Conservation (phyloP, 805 yeast species). For the Sugiyamaella lignohabitans region DNA sequence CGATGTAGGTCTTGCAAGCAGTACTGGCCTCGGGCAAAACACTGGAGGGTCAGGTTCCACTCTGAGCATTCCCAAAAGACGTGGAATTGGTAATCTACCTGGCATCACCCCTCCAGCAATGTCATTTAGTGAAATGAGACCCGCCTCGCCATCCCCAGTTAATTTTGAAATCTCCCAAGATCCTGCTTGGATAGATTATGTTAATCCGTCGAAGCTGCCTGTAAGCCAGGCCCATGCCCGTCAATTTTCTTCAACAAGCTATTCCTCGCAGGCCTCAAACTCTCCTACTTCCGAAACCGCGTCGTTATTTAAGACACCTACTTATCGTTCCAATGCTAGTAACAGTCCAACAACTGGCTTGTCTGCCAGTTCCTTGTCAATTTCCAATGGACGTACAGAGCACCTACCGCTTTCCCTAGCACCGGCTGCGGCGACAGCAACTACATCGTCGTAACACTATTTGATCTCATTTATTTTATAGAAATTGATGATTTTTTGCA, state of each 20-base stretch:
- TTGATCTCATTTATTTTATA: neutral
- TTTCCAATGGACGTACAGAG: conserved; percentile 20
- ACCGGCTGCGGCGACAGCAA: neutral
- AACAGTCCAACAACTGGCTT: conserved; percentile 1
- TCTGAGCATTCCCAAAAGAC: conserved; percentile 10
- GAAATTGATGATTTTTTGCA: no score
- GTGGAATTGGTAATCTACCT: conserved; percentile 14
- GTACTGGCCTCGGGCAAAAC: neutral
- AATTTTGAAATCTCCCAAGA: conserved; percentile 22
- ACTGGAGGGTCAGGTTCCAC: neutral
- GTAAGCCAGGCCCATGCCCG: neutral
- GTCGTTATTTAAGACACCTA: neutral
- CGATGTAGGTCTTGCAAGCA: neutral
- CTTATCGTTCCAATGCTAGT: neutral
- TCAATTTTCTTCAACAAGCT: neutral
- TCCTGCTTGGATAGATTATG: conserved; percentile 24
- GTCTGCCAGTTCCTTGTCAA: conserved; percentile 7
- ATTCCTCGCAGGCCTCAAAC: neutral
- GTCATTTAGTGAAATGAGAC: conserved; percentile 6
- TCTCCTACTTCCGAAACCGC: conserved; percentile 3
- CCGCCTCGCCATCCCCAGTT: conserved; percentile 21
- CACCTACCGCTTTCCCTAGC: conserved; percentile 8
- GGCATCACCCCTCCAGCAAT: conserved; percentile 15
- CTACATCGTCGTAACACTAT: neutral
- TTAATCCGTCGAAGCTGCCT: conserved; percentile 14